Evolutionary conservation across 192 early-diverging fungal species (phyloP), one percentile per base, ranked within the genome.

Genomic region (Coemansia sp.): DNA sequence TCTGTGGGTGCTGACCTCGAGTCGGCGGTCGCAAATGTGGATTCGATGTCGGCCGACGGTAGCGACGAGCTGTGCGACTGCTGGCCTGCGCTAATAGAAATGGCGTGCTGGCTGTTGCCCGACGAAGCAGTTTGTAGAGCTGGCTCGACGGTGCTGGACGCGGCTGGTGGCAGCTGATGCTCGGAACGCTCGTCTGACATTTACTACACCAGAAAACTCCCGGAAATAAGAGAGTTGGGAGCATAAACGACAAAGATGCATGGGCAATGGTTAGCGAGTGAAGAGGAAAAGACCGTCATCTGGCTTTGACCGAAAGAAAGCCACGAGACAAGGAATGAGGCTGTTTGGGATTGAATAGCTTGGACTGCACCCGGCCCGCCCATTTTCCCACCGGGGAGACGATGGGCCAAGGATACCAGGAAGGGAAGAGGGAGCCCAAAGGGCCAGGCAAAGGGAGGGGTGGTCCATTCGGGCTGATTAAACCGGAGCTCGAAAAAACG

Each of bases 101-200:
- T 30, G 27, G 28, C n/a, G 4, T 28, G 6, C 45, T 26, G 32
- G 21, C 34, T 35, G 34, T 11, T 8, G 32, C n/a, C 26, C 20
- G 32, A 5, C 34, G 34, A 23, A 21, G 32, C 49, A 8, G 53
- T 8, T 26, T 15, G 36, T 12, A 26, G 21, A 15, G 51, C 51
- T 22, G 51, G 22, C 30, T 38, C 42, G 43, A 42, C 53, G 14
- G 43, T 45, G 53, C 38, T 49, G 52, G 39, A 44, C 38, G 27
- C 53, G 10, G 47, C 27, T 8, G 51, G 35, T 35, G 60, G 46
- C 50, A 23, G 45, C 44, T 28, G 55, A 25, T 62, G 30, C 39
- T 66, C 52, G 19, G 55, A 25, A 28, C 67, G 64, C 42, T 67
- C 48, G 35, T 60, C 59, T 38, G 71, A 64, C 71, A 75, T 75